Evolutionary conservation across 1,284 basidiomycete genomes (phyloP).

Genomic region (Ganoderma lucidum): DNA sequence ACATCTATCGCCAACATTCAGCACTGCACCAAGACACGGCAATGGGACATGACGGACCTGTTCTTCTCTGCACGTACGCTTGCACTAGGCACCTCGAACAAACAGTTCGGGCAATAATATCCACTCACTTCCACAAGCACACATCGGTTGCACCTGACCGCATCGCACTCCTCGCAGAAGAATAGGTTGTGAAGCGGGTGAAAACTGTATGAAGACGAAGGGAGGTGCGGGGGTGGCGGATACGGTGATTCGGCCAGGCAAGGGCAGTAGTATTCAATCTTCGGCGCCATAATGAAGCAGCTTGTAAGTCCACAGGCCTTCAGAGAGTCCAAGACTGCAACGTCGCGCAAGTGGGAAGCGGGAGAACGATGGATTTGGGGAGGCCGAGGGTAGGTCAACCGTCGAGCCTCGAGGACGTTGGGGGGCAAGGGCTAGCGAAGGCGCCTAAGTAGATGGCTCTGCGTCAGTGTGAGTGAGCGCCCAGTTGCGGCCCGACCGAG

Average conservation of each 20-base stretch:
- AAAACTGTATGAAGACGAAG: constrained; percentile 79
- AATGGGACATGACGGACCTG: constrained; percentile 56
- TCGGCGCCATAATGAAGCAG: constrained; percentile 48
- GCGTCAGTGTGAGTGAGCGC: no score
- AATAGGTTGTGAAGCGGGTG: constrained; percentile 88
- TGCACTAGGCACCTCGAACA: constrained; percentile 98
- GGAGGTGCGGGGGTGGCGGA: constrained; percentile 78
- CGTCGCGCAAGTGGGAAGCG: neutral
- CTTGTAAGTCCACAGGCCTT: neutral
- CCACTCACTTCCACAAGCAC: constrained; percentile 93
- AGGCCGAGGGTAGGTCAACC: neutral
- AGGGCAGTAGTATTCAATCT: constrained; percentile 75
- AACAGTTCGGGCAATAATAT: constrained; percentile 97
- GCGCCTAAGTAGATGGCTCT: neutral
- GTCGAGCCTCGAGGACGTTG: neutral
- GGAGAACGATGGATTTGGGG: neutral
- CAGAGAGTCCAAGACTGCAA: neutral
- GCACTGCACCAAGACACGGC: neutral
- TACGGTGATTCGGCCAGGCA: constrained; percentile 67
- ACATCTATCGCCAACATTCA: constrained; percentile 64
- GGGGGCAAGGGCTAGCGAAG: constrained; percentile 32
- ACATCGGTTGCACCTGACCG: constrained; percentile 91
- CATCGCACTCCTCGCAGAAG: constrained; percentile 99
- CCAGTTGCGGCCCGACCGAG: no score
- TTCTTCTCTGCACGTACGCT: constrained; percentile 97